phyloP scores from a whole-genome alignment of 2,329 filamentous ascomycete species.

The Taxawa tesnikishii region DNA sequence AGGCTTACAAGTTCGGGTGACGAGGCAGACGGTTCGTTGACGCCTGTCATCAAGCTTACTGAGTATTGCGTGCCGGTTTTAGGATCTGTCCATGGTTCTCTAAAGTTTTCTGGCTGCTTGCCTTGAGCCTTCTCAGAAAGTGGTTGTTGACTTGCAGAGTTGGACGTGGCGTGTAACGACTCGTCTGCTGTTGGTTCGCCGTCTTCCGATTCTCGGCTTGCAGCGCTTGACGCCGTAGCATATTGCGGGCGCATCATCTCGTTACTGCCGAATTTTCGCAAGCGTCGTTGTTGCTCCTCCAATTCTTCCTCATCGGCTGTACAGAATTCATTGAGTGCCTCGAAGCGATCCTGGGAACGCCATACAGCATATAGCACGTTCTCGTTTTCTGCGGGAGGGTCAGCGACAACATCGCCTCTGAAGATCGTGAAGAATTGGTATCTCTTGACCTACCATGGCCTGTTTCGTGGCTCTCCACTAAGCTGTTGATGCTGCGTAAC shows the following conservation, averaged over 20 bases:
- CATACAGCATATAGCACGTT: slow-evolving; percentile 8
- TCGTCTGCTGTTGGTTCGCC: too few species aligned
- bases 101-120: slow-evolving; percentile 82
- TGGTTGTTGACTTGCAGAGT: slow-evolving; percentile 49
- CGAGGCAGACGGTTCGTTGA: too few species aligned
- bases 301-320: slow-evolving; percentile 87
- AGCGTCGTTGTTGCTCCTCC: slow-evolving; percentile 65
- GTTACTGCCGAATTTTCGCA: slow-evolving; percentile 39
- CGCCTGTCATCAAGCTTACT: too few species aligned
- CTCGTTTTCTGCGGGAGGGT: slow-evolving; percentile 7
- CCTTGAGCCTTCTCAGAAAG: slow-evolving; percentile 97
- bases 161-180: too few species aligned
- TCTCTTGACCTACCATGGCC: slow-evolving; percentile 11
- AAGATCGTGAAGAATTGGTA: background rate
- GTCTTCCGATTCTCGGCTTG: slow-evolving; percentile 26
- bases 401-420: background rate
- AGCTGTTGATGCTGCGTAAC: slow-evolving; percentile 77
- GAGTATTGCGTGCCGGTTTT: too few species aligned
- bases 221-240: slow-evolving; percentile 2
- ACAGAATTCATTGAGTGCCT: slow-evolving; percentile 75
- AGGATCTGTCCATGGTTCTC: too few species aligned
- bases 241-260: background rate
- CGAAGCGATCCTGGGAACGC: slow-evolving; percentile 70
- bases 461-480: slow-evolving; percentile 64
- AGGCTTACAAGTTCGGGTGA: too few species aligned